phyloP scores from a whole-genome alignment of 2,329 filamentous ascomycete genomes.

The Colletotrichum godetiae region DNA sequence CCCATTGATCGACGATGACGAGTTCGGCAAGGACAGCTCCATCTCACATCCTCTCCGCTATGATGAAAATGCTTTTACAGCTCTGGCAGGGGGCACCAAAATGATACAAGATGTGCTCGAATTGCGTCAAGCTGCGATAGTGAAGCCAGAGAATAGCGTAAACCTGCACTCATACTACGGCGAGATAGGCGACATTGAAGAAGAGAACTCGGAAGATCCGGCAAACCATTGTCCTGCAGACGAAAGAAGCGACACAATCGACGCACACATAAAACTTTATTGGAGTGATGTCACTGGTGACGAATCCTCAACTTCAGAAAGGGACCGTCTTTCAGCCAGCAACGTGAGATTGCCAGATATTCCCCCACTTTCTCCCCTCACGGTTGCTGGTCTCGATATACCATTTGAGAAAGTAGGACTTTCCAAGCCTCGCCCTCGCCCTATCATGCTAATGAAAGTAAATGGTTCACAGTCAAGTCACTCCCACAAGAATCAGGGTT shows the following conservation, averaged over 20 bases:
- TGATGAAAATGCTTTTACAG: background rate
- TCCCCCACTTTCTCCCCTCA: background rate
- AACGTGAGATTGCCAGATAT: background rate
- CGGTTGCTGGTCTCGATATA: background rate
- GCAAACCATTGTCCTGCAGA: background rate
- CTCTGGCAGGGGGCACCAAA: background rate
- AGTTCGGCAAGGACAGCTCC: background rate
- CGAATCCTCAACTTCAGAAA: background rate
- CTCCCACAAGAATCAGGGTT: too few species aligned
- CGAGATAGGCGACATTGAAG: background rate
- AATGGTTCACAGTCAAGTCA: background rate
- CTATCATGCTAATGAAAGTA: background rate
- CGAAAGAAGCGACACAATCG: background rate
- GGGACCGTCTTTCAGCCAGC: background rate
- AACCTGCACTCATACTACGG: background rate
- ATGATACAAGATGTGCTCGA: background rate
- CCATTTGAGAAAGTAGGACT: background rate
- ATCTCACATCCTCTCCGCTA: background rate
- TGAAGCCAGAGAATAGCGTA: background rate
- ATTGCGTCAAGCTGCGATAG: background rate
- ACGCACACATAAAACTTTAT: background rate
- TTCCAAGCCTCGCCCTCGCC: background rate
- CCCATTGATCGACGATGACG: background rate
- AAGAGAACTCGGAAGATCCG: background rate
- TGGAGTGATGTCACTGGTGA: background rate